Evolutionary conservation across 352 stramenopile genomes (phyloP).

Genomic region (Globisporangium solare): DNA sequence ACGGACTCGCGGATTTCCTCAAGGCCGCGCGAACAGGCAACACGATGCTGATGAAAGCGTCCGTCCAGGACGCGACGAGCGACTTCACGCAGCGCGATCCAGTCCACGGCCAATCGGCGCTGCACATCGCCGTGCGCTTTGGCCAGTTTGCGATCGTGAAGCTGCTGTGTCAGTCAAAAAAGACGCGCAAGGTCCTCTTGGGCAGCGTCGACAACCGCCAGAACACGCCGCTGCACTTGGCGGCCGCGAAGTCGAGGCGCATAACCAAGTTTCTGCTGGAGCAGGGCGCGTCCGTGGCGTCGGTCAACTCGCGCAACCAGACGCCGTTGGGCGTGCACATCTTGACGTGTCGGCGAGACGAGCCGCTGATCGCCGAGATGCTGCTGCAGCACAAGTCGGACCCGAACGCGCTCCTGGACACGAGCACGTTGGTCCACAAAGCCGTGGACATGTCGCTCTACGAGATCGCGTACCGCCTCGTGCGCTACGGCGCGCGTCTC

Average conservation of each 20-base stretch:
- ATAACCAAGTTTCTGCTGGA: constrained; percentile 83
- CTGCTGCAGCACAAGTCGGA: constrained; percentile 71
- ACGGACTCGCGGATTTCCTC: constrained; percentile 55
- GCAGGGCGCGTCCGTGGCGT: constrained; percentile 51
- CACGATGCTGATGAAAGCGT: constrained; percentile 43
- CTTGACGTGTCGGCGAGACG: constrained; percentile 68
- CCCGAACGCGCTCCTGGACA: constrained; percentile 57
- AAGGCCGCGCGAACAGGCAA: constrained; percentile 65
- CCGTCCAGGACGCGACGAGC: constrained; percentile 52
- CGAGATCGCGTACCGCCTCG: constrained; percentile 74
- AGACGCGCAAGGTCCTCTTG: constrained; percentile 47
- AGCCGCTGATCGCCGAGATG: constrained; percentile 78
- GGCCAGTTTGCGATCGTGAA: constrained; percentile 73
- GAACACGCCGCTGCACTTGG: constrained; percentile 78
- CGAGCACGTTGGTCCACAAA: constrained; percentile 69
- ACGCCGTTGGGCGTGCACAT: constrained; percentile 74
- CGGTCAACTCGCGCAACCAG: constrained; percentile 68
- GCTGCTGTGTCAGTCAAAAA: constrained; percentile 57
- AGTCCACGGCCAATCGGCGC: constrained; percentile 66
- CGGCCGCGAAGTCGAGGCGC: constrained; percentile 72
- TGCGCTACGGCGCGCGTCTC: constrained; percentile 71
- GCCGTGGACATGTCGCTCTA: constrained; percentile 62
- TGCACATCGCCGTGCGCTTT: constrained; percentile 78
- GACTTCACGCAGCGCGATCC: constrained; percentile 63
- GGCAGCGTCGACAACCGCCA: constrained; percentile 64